Evolutionary conservation across 805 yeast genomes (phyloP).

Genomic region (Starmera quercuum): DNA sequence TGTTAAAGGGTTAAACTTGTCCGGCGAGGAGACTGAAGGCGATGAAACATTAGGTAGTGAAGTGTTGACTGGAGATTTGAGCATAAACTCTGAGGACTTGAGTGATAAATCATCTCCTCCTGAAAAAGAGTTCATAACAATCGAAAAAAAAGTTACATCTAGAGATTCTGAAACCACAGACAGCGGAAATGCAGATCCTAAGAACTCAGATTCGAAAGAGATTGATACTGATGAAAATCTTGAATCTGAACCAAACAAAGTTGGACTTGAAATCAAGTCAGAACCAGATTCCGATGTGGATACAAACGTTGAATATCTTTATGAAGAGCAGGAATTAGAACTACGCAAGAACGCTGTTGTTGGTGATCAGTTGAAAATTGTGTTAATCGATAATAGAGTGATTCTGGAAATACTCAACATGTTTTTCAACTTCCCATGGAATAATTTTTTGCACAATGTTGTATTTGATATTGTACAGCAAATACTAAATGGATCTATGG

Average conservation of each 20-base stretch:
- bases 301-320: constrained; percentile 21
- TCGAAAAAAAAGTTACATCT: constrained; percentile 10
- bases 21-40: constrained; percentile 3
- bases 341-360: constrained; percentile 58
- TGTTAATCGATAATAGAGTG: constrained; percentile 67
- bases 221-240: neutral
- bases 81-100: neutral
- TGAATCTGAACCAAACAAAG: neutral
- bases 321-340: constrained; percentile 29
- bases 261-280: constrained; percentile 11
- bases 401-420: constrained; percentile 59
- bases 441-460: constrained; percentile 93
- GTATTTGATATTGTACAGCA: constrained; percentile 96
- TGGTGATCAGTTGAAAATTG: constrained; percentile 83
- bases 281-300: constrained; percentile 19
- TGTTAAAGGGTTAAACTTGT: constrained; percentile 14
- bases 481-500: constrained; percentile 80
- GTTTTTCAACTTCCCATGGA: constrained; percentile 90
- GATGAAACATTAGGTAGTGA: constrained; percentile 7
- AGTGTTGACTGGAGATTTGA: constrained; percentile 2
- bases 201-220: neutral
- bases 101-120: neutral
- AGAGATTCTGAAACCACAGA: neutral
- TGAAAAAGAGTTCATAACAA: constrained; percentile 15
- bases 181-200: neutral